A percentile compares a stretch with the other conserved stretches of the same genome.
phyloP scores from a whole-genome alignment of 805 yeast species.

The Yarrowia sp. region DNA sequence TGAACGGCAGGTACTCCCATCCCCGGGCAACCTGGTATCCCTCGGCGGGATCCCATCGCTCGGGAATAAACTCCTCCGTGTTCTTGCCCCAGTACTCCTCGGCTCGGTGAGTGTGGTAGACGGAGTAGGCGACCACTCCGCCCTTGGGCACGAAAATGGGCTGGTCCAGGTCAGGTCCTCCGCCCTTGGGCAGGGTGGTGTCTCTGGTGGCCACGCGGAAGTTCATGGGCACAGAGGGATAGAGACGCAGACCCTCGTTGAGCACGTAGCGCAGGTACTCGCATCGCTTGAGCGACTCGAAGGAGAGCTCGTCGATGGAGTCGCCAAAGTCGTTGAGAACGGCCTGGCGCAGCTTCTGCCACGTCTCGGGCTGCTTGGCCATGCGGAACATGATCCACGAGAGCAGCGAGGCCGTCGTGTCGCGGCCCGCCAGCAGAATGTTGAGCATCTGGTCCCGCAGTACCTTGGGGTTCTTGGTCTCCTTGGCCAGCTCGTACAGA shows the following conservation, averaged over 20 bases:
- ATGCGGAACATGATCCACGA: constrained; percentile 48
- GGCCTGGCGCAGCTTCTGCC: constrained; percentile 41
- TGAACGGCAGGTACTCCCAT: constrained; percentile 53
- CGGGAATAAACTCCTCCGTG: constrained; percentile 47
- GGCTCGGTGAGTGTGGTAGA: constrained; percentile 47
- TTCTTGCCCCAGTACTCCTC: constrained; percentile 46
- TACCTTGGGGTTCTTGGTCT: constrained; percentile 48
- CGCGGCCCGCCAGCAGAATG: constrained; percentile 54
- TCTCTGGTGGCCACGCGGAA: constrained; percentile 47
- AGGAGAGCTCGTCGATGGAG: constrained; percentile 39
- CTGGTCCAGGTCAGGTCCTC: constrained; percentile 44
- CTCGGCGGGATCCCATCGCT: constrained; percentile 45
- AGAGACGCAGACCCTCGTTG: constrained; percentile 50
- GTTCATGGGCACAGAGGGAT: constrained; percentile 54
- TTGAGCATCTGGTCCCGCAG: constrained; percentile 53
- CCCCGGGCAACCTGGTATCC: constrained; percentile 31
- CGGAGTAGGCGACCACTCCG: constrained; percentile 42
- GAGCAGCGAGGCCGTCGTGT: constrained; percentile 53
- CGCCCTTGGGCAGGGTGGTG: constrained; percentile 53
- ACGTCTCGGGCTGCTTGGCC: constrained; percentile 41
- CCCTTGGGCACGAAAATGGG: constrained; percentile 49
- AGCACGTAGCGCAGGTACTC: constrained; percentile 48
- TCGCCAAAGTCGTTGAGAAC: constrained; percentile 42
- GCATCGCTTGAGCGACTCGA: constrained; percentile 51
- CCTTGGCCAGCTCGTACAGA: constrained; percentile 49